These are phyloP conservation scores for Lachnellula willkommii DNA, from an alignment of 2,329 filamentous ascomycete genomes.

Conservation along the genomic window DNA sequence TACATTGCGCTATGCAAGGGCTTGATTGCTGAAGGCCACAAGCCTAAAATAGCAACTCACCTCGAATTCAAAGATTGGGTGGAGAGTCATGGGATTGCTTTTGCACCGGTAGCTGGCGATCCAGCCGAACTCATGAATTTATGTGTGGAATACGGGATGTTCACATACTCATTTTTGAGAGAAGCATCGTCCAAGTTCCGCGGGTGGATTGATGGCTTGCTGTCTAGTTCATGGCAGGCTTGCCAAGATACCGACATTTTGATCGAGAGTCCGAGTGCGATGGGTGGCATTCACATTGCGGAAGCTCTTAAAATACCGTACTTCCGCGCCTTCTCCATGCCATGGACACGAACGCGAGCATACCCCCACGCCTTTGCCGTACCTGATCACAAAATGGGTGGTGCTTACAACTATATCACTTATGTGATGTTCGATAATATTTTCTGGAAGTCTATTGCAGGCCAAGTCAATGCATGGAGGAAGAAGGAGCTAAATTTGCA, in stretches of 20 bases:
- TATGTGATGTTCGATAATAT: constrained; percentile 96
- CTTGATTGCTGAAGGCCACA: constrained; percentile 80
- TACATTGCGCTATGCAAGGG: constrained; percentile 96
- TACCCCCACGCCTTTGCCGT: constrained; percentile 97
- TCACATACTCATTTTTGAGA: constrained; percentile 83
- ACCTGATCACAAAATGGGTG: constrained; percentile 88
- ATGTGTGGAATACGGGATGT: constrained; percentile 96
- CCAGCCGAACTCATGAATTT: constrained; percentile 92
- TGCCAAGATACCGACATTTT: constrained; percentile 85
- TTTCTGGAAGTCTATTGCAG: constrained; percentile 90
- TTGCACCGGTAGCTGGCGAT: constrained; percentile 81
- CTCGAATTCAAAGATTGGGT: constrained; percentile 86
- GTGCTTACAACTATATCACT: constrained; percentile 88
- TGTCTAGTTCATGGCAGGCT: constrained; percentile 73
- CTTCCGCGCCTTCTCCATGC: constrained; percentile 97
- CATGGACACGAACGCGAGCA: constrained; percentile 90
- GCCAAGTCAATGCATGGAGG: constrained; percentile 90
- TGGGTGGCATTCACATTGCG: constrained; percentile 96
- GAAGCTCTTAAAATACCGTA: constrained; percentile 91
- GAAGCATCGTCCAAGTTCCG: constrained; percentile 86
- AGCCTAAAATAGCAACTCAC: constrained; percentile 83
- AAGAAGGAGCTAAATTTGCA: constrained; percentile 72
- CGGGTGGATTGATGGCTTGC: constrained; percentile 87
- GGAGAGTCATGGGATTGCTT: constrained; percentile 88
- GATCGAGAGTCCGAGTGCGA: constrained; percentile 92